Conservation (phyloP, 108 stramenopile species). For the Stephanodiscus minutulus region DNA sequence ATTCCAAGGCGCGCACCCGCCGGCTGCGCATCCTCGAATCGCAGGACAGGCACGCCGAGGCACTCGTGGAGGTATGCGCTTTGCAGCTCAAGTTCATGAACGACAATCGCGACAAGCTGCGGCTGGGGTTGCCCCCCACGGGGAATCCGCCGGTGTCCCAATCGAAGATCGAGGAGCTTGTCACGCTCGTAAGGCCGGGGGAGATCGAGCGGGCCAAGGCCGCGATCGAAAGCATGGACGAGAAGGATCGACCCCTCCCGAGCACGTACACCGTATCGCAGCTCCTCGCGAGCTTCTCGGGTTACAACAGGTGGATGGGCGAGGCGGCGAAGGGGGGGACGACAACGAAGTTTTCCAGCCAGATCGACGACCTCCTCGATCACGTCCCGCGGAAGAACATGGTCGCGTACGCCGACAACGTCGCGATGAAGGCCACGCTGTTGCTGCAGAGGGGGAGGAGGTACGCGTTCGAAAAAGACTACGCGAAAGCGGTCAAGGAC, state of each 20-base stretch:
- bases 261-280: constrained; percentile 79
- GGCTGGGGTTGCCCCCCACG: constrained; percentile 70
- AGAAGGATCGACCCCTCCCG: constrained; percentile 56
- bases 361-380: constrained; percentile 50
- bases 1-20: constrained; percentile 83
- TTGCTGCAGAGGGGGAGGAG: constrained; percentile 77
- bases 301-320: constrained; percentile 88
- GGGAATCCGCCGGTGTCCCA: constrained; percentile 80
- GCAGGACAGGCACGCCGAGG: constrained; percentile 47
- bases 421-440: constrained; percentile 56
- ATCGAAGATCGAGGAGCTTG: constrained; percentile 81
- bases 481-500: constrained; percentile 55
- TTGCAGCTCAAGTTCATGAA: constrained; percentile 86
- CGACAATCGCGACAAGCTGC: constrained; percentile 75
- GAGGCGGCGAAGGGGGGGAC: constrained; percentile 68
- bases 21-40: constrained; percentile 82
- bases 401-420: constrained; percentile 27
- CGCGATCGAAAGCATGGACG: constrained; percentile 23
- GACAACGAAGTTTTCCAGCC: constrained; percentile 44
- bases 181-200: constrained; percentile 64
- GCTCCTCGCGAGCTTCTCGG: constrained; percentile 79
- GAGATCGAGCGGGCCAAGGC: constrained; percentile 56
- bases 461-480: constrained; percentile 74
- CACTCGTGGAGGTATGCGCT: constrained; percentile 81
- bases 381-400: constrained; percentile 29